Percentiles rank a stretch among this genome's conserved stretches.
These are phyloP conservation scores for Anaeromyces robustus DNA, from an alignment of 192 early-diverging fungal species.

Conservation along the genomic window DNA sequence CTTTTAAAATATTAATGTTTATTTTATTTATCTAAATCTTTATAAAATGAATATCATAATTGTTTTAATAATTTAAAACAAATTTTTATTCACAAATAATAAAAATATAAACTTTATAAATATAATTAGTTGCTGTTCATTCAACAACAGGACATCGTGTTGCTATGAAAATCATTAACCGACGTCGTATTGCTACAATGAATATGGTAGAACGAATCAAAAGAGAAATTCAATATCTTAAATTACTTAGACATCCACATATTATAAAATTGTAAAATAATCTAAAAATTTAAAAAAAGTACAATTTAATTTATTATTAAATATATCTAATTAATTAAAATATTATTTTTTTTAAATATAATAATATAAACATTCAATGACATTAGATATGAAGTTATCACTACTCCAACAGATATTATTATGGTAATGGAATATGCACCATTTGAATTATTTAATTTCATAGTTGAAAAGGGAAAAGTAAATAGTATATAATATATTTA, in stretches of 20 bases:
- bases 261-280: constrained; percentile 83
- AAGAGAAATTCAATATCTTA: constrained; percentile 93
- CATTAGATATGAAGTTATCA: constrained; percentile 79
- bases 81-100: no score
- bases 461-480: constrained; percentile 19
- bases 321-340: no score
- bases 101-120: neutral
- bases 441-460: constrained; percentile 72
- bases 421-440: constrained; percentile 75
- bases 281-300: neutral
- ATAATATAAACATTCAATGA: neutral
- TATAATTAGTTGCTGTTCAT: constrained; percentile 75
- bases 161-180: constrained; percentile 90
- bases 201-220: constrained; percentile 93
- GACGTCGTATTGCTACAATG: constrained; percentile 77
- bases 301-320: no score
- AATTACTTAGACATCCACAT: constrained; percentile 87
- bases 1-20: neutral
- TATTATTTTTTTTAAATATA: no score
- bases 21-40: neutral
- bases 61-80: no score
- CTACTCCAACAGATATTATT: constrained; percentile 88
- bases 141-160: constrained; percentile 90
- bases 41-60: no score
- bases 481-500: neutral